A percentile compares a stretch with the other conserved stretches of the same genome.
Evolutionary conservation across 2,329 filamentous ascomycete species (phyloP).

Genomic region (Hypoxylon sp.): DNA sequence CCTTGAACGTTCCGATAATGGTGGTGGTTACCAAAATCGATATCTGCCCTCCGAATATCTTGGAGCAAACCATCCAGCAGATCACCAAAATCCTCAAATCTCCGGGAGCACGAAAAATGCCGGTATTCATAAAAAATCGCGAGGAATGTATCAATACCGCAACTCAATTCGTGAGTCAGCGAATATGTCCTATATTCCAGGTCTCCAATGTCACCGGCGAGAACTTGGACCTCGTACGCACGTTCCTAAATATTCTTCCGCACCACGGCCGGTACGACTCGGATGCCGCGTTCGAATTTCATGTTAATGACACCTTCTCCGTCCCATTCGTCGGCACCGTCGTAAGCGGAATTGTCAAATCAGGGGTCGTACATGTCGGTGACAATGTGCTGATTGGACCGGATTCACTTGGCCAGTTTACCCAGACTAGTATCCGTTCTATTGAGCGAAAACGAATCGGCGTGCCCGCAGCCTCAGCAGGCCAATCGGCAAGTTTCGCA

Average conservation of each 20-base stretch:
- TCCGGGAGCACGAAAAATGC: conserved; percentile 93
- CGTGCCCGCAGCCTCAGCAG: conserved; percentile 89
- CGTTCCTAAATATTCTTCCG: conserved; percentile 94
- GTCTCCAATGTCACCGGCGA: conserved; percentile 98
- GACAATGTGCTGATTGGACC: conserved; percentile 91
- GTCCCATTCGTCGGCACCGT: conserved; percentile 98
- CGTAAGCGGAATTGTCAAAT: conserved; percentile 92
- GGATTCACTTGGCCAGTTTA: conserved; percentile 91
- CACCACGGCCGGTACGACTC: conserved; percentile 94
- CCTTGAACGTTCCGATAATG: conserved; percentile 97
- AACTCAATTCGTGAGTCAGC: conserved; percentile 93
- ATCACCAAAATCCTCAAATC: conserved; percentile 94
- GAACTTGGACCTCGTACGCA: conserved; percentile 89
- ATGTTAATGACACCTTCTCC: conserved; percentile 97
- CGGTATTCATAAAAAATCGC: conserved; percentile 91
- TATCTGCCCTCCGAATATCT: conserved; percentile 95
- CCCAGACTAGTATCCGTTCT: conserved; percentile 86
- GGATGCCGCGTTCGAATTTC: conserved; percentile 91
- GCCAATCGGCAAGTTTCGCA: conserved; percentile 93
- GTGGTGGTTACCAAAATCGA: conserved; percentile 98
- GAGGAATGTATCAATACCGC: conserved; percentile 96
- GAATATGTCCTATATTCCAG: conserved; percentile 97
- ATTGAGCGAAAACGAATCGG: conserved; percentile 95
- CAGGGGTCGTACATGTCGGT: conserved; percentile 89
- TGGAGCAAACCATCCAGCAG: conserved; percentile 93